Evolutionary conservation across 148 eudicot species (phyloP).

Genomic region (Camellia granthamiana): DNA sequence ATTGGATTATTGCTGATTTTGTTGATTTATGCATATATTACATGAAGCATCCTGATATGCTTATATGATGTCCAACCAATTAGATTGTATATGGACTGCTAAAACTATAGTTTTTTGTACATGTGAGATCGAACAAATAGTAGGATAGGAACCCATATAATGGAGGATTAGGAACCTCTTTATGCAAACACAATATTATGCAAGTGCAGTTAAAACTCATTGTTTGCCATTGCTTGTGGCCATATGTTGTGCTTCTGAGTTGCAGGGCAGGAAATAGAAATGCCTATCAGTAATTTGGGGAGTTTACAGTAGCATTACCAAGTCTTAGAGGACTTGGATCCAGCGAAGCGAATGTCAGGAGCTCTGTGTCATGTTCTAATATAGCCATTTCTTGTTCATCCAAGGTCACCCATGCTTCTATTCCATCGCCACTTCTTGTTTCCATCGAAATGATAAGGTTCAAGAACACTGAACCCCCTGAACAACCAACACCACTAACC

Average conservation of each 20-base stretch:
- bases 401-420: conserved; percentile 62
- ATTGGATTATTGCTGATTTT: background rate
- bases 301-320: background rate
- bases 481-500: conserved; percentile 40
- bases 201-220: background rate
- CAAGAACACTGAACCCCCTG: conserved; percentile 27
- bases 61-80: background rate
- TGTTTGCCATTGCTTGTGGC: background rate
- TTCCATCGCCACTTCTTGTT: conserved; percentile 37
- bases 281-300: background rate
- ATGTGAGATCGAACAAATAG: background rate
- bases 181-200: background rate
- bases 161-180: background rate
- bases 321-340: conserved; percentile 41
- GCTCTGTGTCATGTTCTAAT: conserved; percentile 34
- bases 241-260: background rate
- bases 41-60: background rate
- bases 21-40: background rate
- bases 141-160: background rate
- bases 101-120: background rate
- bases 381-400: conserved; percentile 53
- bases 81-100: background rate
- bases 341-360: conserved; percentile 30
- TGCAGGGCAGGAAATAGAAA: background rate
- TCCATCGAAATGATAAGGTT: conserved; percentile 45